phyloP scores from a whole-genome alignment of 441 rosid species.

The Adansonia grandidieri region DNA sequence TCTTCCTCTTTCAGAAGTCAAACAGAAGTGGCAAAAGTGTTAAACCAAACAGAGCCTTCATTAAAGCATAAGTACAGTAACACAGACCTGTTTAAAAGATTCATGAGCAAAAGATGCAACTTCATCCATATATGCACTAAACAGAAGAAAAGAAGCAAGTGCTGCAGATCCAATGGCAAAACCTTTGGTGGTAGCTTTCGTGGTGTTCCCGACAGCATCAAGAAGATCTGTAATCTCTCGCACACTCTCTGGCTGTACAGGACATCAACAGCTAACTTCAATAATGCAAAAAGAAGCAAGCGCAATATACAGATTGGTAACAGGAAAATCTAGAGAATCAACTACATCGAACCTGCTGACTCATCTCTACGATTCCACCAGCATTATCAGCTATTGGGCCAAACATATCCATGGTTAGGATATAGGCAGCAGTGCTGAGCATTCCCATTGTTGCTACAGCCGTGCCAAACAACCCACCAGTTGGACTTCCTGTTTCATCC shows the following conservation, averaged over 20 bases:
- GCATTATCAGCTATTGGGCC: conserved; percentile 99
- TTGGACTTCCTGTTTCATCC: conserved; percentile 82
- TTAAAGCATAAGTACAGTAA: neutral
- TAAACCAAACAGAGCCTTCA: neutral
- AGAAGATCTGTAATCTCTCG: conserved; percentile 95
- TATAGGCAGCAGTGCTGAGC: conserved; percentile 99
- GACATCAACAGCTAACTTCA: conserved; percentile 24
- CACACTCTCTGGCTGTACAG: conserved; percentile 91
- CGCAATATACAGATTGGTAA: neutral
- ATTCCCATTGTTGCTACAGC: conserved; percentile 99
- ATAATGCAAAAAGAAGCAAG: conserved; percentile 15
- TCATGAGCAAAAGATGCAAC: conserved; percentile 79
- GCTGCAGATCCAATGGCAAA: conserved; percentile 99
- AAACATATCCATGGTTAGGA: conserved; percentile 99
- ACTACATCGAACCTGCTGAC: conserved; percentile 78
- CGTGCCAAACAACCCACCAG: conserved; percentile 97
- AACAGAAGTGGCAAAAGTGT: neutral
- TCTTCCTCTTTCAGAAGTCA: neutral
- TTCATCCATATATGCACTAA: conserved; percentile 99
- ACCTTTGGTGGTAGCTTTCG: conserved; percentile 98
- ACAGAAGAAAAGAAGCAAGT: conserved; percentile 96
- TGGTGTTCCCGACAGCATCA: conserved; percentile 98
- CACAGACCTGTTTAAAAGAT: conserved; percentile 77
- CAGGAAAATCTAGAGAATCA: conserved; percentile 21
- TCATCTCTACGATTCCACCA: conserved; percentile 99